These are phyloP conservation scores for Ophiostoma sp. DNA, from an alignment of 2,329 filamentous ascomycete genomes.

Conservation along the genomic window DNA sequence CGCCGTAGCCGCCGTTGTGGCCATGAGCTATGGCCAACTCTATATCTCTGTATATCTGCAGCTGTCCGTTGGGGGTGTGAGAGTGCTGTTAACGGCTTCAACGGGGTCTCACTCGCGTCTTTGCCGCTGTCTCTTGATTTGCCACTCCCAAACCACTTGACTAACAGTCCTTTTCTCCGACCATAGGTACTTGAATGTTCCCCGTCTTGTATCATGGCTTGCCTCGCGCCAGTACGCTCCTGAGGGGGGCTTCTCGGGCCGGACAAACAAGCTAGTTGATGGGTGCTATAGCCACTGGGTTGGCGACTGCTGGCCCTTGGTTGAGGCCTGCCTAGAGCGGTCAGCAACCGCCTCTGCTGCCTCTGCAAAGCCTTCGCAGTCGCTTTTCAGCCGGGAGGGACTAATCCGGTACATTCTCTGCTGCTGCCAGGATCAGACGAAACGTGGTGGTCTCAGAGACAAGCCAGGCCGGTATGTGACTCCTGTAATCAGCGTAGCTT, in stretches of 20 bases:
- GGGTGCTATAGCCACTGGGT: conserved; percentile 99
- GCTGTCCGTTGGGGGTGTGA: not conserved
- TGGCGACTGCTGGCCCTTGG: conserved; percentile 85
- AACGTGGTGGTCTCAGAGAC: conserved; percentile 77
- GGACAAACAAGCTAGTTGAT: conserved; percentile 96
- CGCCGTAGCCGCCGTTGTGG: conserved; percentile 11
- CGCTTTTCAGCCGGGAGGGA: conserved; percentile 74
- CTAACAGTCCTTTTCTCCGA: too few species aligned
- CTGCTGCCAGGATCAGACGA: conserved; percentile 72
- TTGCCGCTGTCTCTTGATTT: not conserved
- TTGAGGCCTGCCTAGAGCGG: conserved; percentile 67
- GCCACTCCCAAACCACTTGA: conserved; percentile 4
- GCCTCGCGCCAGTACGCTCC: conserved; percentile 83
- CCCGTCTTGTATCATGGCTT: conserved; percentile 76
- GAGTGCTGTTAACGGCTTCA: not conserved
- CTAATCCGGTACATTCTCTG: conserved; percentile 83
- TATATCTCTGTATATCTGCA: conserved; percentile 2
- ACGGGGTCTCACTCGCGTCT: not conserved
- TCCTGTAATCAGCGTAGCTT: conserved; percentile 17
- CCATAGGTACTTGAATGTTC: conserved; percentile 66
- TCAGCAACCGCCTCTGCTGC: not conserved
- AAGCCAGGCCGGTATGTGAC: conserved; percentile 78
- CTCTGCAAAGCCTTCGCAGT: conserved; percentile 33
- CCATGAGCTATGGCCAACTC: not conserved
- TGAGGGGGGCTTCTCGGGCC: conserved; percentile 86